Base-by-base conservation (phyloP, 768 basidiomycete genomes). In the Lactarius tabidus region DNA sequence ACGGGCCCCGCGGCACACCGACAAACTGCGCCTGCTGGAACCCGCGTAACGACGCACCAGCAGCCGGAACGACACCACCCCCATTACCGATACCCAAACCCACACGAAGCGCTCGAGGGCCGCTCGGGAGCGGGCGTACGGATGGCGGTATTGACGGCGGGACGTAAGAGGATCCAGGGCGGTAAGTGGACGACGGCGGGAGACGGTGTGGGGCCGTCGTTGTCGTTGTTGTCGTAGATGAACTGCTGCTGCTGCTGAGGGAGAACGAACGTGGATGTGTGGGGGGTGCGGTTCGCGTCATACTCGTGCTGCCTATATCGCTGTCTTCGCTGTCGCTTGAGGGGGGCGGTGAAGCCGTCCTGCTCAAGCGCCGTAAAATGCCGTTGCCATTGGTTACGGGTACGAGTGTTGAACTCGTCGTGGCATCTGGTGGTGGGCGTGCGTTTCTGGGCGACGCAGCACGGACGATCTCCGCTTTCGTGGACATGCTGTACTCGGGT, bases 261-360 rank as follows among this genome's bases (percentile, higher is more conserved):
- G 48, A 51, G 48, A 69, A 69, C 2, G 68, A 63, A 14, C 69
- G 67, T n/a, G 69, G 69, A 26, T 68, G 69, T 3, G 69, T 69
- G 12, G 69, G 69, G 1, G 60, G 57, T 1, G 52, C 51, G 17
- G 43, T n/a, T n/a, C 65, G 60, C 48, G 54, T 4, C 5, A 38
- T 41, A 23, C 36, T 39, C 4, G 53, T 6, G 14, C 48, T n/a
- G n/a, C 63, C 57, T 2, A 62, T 45, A n/a, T 70, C 69, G 26
- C 69, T 60, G 33, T 70, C 69, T 36, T 70, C 69, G n/a, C 56
- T 57, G 2, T 64, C 67, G 1, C 41, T 59, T 28, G 66, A 36
- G 5, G 60, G 54, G 20, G 67, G 67, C 9, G 65, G 65, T 20
- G 67, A 68, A 6, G 65, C 60, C 29, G 56, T 67, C 51, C 67